These are phyloP conservation scores for Cercospora sojina DNA, from an alignment of 2,329 filamentous ascomycete species.

Conservation along the genomic window DNA sequence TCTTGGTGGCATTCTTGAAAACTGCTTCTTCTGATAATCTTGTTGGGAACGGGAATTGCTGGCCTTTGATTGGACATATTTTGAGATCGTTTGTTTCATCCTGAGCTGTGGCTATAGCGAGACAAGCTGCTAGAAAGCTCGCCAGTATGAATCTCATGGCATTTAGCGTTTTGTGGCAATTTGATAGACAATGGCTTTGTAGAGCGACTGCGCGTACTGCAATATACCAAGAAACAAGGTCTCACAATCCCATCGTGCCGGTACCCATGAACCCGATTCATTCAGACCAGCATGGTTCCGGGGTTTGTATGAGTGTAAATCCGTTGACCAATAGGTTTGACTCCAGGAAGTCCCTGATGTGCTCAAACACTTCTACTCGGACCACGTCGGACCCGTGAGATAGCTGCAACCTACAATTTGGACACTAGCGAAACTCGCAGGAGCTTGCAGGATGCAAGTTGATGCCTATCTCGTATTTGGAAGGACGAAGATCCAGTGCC, in stretches of 20 bases:
- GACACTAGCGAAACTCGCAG: too few species aligned
- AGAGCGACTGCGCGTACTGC: not conserved
- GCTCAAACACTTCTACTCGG: not conserved
- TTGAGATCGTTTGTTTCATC: not conserved
- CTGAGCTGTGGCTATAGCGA: not conserved
- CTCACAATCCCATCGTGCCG: not conserved
- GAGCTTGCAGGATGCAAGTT: not conserved
- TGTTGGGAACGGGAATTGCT: slow-evolving; percentile 23
- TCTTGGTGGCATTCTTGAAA: slow-evolving; percentile 18
- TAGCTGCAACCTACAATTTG: not conserved
- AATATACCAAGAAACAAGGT: not conserved
- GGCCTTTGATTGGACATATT: slow-evolving; percentile 27
- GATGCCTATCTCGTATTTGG: not conserved
- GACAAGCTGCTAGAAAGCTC: not conserved
- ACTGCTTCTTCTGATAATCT: slow-evolving; percentile 14
- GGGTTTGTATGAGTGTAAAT: not conserved
- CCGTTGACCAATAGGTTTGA: not conserved
- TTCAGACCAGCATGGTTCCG: not conserved
- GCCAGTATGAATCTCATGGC: not conserved
- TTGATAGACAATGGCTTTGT: not conserved
- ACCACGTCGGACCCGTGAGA: not conserved
- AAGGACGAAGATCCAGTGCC: not conserved
- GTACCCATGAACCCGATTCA: not conserved
- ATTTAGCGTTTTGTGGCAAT: not conserved
- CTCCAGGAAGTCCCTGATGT: not conserved